Evolutionary conservation across 148 eudicot genomes (phyloP).

Genomic region (Limonium bicolor): DNA sequence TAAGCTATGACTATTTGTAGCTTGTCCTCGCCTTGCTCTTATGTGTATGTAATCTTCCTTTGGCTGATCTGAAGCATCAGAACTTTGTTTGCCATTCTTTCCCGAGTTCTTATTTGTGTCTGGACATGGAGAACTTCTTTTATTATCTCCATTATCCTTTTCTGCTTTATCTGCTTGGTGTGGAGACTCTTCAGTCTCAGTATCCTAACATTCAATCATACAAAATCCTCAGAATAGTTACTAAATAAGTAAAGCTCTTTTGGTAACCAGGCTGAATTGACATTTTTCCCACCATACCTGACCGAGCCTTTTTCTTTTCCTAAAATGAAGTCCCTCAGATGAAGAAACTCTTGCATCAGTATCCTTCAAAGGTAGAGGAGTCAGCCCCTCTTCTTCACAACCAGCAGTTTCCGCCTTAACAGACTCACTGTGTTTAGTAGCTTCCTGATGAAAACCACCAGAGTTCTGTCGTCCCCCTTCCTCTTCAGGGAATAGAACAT

Average conservation of each 20-base stretch:
- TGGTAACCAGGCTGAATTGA: not conserved
- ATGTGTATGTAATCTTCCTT: slow-evolving; percentile 93
- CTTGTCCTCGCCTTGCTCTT: slow-evolving; percentile 95
- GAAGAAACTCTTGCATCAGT: slow-evolving; percentile 18
- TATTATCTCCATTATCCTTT: slow-evolving; percentile 22
- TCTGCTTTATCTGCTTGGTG: slow-evolving; percentile 26
- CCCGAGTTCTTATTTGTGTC: slow-evolving; percentile 29
- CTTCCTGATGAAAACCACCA: slow-evolving; percentile 28
- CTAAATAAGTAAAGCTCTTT: not conserved
- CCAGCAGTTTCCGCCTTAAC: slow-evolving; percentile 44
- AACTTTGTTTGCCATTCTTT: slow-evolving; percentile 55
- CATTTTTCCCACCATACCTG: slow-evolving; percentile 40
- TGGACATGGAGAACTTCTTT: not conserved
- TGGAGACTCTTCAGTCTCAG: slow-evolving; percentile 27
- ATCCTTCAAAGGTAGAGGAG: slow-evolving; percentile 8
- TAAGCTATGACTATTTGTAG: slow-evolving; percentile 97
- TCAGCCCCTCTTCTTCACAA: slow-evolving; percentile 33
- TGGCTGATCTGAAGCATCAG: slow-evolving; percentile 49
- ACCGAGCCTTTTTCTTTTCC: slow-evolving; percentile 62
- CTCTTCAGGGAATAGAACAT: slow-evolving; percentile 18
- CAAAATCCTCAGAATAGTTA: not conserved
- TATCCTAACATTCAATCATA: slow-evolving; percentile 18
- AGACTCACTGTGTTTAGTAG: slow-evolving; percentile 26
- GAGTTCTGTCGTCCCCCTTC: slow-evolving; percentile 28
- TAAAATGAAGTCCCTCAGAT: slow-evolving; percentile 27